Evolutionary conservation across 805 yeast species (phyloP), one percentile per base, ranked within the genome.

Genomic region (Candida ovalis): DNA sequence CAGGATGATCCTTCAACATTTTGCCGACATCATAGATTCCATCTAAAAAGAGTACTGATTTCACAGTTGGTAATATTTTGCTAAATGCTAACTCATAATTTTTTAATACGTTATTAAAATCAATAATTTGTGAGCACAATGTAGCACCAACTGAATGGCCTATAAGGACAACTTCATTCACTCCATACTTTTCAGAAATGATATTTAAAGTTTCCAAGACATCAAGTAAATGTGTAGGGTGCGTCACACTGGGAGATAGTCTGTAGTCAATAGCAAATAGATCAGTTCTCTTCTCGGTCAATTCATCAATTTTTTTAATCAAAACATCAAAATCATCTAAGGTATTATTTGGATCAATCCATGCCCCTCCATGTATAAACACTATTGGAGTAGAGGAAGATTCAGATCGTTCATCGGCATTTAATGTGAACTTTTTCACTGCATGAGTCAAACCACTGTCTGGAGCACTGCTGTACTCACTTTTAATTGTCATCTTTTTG

Each of bases 141-240:
- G 86, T 81, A 1, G 91, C 88, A 2, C 96, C 96, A 4, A 82
- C 94, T 1, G 94, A 85, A 66, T 88, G 96, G 0, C 96, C 96
- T 10, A 78, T 70, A 0, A 81, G 52, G 2, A 65, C 63, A 3
- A 72, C 40, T 23, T 58, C 54, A 6, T 56, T 49, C 33, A 59
- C 55, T 0, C 60, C 53, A 8, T 47, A 22, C 8, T 51, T 44
- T 3, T 66, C 44, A 21, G 56, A 45, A 19, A 69, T 56, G 3
- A 24, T 22, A 2, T 44, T 21, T 6, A 86, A 54, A 0, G 80
- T 86, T 0, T 43, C 45, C 0, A 72, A 42, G 2, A 83, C 80
- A 55, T 88, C 96, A 0, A 68, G 43, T 5, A 83, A 47, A 59
- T 84, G 90, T 4, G 47, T 55, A 0, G 96, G 96, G 58, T 84